Evolutionary conservation across 139 green algal species (phyloP).

Genomic region (Bryopsis sp.): DNA sequence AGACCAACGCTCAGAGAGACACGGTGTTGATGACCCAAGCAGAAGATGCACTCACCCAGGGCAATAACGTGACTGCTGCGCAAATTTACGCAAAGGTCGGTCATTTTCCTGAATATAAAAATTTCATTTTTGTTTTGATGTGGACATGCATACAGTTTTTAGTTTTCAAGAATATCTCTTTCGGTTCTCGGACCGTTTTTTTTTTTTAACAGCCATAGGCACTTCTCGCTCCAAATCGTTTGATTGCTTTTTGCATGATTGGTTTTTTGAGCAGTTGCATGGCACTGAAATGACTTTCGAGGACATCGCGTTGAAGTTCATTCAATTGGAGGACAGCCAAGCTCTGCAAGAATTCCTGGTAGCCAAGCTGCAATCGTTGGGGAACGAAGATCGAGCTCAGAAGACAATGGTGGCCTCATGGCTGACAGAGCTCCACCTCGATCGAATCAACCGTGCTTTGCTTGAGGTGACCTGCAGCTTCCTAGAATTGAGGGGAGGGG

Average conservation of each 20-base stretch:
- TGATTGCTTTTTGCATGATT: too few species aligned
- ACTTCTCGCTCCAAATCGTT: too few species aligned
- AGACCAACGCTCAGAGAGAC: constrained; percentile 24
- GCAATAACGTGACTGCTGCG: constrained; percentile 31
- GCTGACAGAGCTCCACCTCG: constrained; percentile 85
- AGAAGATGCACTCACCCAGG: constrained; percentile 26
- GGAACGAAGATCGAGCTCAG: constrained; percentile 49
- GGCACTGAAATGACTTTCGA: constrained; percentile 48
- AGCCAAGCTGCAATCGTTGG: constrained; percentile 46
- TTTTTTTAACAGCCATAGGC: too few species aligned
- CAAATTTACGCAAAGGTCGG: background rate
- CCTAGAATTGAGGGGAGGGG: background rate
- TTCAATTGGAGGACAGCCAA: constrained; percentile 34
- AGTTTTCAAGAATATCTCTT: too few species aligned
- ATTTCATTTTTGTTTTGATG: too few species aligned
- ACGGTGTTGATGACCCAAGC: constrained; percentile 23
- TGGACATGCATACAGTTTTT: too few species aligned
- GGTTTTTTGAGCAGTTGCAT: constrained; percentile 30
- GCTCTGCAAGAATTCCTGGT: constrained; percentile 53
- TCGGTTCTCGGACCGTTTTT: too few species aligned
- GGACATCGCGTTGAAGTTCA: constrained; percentile 59
- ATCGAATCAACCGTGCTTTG: constrained; percentile 65
- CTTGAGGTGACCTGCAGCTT: constrained; percentile 33
- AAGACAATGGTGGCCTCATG: constrained; percentile 85
- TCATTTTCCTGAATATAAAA: too few species aligned